These are phyloP conservation scores for Torrubiellomyces zombiae DNA, from an alignment of 2,329 filamentous ascomycete species.

Conservation along the genomic window DNA sequence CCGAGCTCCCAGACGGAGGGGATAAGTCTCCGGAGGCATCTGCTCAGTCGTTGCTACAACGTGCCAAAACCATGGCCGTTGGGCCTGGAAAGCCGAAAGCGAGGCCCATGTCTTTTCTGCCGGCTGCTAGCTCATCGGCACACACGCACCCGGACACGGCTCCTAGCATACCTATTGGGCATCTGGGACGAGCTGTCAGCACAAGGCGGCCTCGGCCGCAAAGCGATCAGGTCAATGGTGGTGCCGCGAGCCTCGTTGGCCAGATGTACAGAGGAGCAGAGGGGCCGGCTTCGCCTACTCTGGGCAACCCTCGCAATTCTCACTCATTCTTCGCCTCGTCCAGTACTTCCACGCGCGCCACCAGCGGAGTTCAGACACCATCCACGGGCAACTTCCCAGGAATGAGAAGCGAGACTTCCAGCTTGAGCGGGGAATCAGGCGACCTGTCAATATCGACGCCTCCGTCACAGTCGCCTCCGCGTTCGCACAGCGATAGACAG, in stretches of 20 bases:
- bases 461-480: constrained; percentile 36
- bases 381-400: constrained; percentile 52
- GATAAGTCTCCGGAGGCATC: constrained; percentile 20
- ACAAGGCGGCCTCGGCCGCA: constrained; percentile 39
- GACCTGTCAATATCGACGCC: constrained; percentile 26
- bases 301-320: constrained; percentile 41
- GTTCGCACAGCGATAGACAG: constrained; percentile 32
- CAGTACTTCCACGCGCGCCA: constrained; percentile 30
- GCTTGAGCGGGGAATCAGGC: constrained; percentile 51
- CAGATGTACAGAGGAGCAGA: constrained; percentile 76
- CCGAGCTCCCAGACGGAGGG: constrained; percentile 41
- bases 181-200: constrained; percentile 34
- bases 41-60: constrained; percentile 35
- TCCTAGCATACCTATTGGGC: constrained; percentile 57
- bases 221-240: constrained; percentile 45
- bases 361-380: constrained; percentile 29
- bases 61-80: constrained; percentile 43
- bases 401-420: constrained; percentile 48
- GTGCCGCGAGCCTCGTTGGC: constrained; percentile 58
- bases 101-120: constrained; percentile 42
- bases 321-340: constrained; percentile 46
- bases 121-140: constrained; percentile 20
- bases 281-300: constrained; percentile 41
- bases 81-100: constrained; percentile 29
- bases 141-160: constrained; percentile 56